Conservation (phyloP, 768 basidiomycete genomes). For the Mycena floridula region DNA sequence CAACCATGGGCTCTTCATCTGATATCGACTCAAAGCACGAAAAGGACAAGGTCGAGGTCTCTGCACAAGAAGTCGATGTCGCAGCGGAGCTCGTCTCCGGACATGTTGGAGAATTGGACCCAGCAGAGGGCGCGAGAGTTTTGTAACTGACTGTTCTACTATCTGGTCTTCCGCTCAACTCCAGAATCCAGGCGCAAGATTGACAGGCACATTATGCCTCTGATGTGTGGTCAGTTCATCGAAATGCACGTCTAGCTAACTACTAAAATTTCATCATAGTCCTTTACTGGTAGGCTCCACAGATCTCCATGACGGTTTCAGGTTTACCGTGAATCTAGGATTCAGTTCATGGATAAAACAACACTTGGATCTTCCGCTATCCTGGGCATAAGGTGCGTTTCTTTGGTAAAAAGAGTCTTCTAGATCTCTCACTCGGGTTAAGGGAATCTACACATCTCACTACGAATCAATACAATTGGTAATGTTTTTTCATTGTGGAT, state of each 20-base stretch:
- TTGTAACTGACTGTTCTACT: constrained; percentile 27
- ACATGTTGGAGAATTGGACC: constrained; percentile 36
- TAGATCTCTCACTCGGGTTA: too few species aligned
- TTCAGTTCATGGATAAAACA: constrained; percentile 79
- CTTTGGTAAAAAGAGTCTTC: too few species aligned
- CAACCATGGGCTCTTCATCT: too few species aligned
- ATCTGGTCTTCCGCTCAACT: neutral
- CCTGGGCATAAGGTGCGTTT: constrained; percentile 61
- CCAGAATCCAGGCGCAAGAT: constrained; percentile 55
- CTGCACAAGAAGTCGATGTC: constrained; percentile 50
- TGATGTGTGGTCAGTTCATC: constrained; percentile 60
- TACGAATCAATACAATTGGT: constrained; percentile 73
- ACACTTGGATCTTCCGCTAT: constrained; percentile 64
- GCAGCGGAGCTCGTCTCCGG: constrained; percentile 53
- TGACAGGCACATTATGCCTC: constrained; percentile 57
- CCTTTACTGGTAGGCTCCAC: constrained; percentile 43
- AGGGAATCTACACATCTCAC: constrained; percentile 58
- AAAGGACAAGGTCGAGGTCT: too few species aligned
- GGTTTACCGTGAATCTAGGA: constrained; percentile 30
- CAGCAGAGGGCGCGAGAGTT: constrained; percentile 43
- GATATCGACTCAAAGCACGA: too few species aligned
- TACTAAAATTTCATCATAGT: too few species aligned
- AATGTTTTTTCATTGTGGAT: neutral
- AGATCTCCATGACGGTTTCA: neutral
- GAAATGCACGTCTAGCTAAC: neutral